These are phyloP conservation scores for Agrostemma githago DNA, from an alignment of 148 eudicot species.

Conservation along the genomic window DNA sequence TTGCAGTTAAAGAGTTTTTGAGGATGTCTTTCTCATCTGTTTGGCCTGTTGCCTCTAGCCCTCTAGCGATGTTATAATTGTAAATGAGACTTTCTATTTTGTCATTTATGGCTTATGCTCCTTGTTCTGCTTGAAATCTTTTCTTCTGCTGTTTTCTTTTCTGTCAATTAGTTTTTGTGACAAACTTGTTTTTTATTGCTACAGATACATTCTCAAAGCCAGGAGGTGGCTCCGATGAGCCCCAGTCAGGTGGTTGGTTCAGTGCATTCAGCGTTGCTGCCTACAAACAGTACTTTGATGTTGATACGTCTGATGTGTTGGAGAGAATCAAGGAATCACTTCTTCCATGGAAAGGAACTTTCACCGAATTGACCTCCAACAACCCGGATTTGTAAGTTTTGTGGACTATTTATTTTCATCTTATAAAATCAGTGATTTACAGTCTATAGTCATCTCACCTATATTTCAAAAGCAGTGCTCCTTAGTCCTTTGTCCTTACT, in stretches of 20 bases:
- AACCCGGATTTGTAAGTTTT: constrained; percentile 83
- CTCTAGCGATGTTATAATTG: no score
- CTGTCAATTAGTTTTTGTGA: neutral
- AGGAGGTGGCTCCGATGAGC: constrained; percentile 55
- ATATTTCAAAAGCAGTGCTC: neutral
- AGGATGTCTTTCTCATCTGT: no score
- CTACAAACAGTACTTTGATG: constrained; percentile 88
- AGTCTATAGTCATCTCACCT: neutral
- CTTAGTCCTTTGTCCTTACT: no score
- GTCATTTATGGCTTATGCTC: neutral
- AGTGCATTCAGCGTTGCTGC: constrained; percentile 61
- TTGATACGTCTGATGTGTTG: constrained; percentile 90
- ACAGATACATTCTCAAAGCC: constrained; percentile 86
- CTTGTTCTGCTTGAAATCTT: neutral
- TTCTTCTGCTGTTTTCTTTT: neutral
- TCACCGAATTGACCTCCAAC: constrained; percentile 70
- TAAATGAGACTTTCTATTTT: no score
- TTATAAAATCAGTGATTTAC: neutral
- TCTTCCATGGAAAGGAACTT: constrained; percentile 82
- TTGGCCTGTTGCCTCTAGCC: no score
- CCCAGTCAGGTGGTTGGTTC: constrained; percentile 83
- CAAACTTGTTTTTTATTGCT: constrained; percentile 18
- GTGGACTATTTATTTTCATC: neutral
- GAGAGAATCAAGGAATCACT: constrained; percentile 94
- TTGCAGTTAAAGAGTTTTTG: no score